Base-by-base conservation (phyloP, 768 basidiomycete species). In the Leucocoprinus sp. region DNA sequence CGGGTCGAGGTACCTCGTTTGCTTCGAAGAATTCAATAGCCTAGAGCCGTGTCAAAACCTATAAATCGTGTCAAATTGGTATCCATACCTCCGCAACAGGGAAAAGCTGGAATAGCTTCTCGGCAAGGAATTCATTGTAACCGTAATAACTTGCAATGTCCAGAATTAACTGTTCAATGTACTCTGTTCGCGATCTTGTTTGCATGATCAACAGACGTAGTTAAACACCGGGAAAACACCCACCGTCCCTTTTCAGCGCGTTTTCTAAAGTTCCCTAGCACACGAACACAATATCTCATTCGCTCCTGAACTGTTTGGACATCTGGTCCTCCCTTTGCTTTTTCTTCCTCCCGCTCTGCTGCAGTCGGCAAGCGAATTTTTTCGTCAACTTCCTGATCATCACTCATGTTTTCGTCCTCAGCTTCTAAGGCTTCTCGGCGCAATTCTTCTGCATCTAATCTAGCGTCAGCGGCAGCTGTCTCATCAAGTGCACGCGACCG, bases 21-120 rank as follows among this genome's bases (percentile, higher is more conserved):
- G 96, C 85, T 63, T 97, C 96, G 58, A 98, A 98, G 65, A 98
- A 99, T 57, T 95, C 93, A 47, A 98, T 84, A 0, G 95, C 93
- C 92, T 96, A 45, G 14, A 22, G 27, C 46, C 42, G 45, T 39
- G 43, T 52, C 43, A 47, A 48, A 43, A 38, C 42, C 43, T 14
- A n/a, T 17, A 8, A 15, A 11, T 2, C 5, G 54, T 5, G 4
- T 37, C 21, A 34, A 43, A n/a, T 42, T 38, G 21, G 27, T 42
- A 52, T 28, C 54, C 73, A 48, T 51, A 90, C 93, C 79, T 99
- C 96, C 28, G 82, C 78, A 9, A 93, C 82, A 2, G 93, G 78
- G 68, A 99, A 98, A 17, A 99, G 71, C 50, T 85, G 81, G 70
- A 97, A 93, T 12, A 99, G 69, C 65, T 98, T 98, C 59, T 95